Evolutionary conservation across 2,329 filamentous ascomycete species (phyloP).

Genomic region (Penicillium frequentans): DNA sequence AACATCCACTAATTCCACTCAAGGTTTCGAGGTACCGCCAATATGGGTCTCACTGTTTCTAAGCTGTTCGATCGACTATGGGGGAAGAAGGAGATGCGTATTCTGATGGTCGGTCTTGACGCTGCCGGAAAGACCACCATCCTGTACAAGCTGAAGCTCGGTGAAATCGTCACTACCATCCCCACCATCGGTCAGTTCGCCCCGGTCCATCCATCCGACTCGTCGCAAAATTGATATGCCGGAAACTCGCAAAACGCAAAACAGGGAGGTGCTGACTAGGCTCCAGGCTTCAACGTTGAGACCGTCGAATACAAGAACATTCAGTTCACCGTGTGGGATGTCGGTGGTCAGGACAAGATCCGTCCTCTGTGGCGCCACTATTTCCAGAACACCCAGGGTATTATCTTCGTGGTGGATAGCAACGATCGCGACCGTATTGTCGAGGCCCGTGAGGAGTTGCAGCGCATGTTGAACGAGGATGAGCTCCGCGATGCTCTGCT

Average conservation of each 20-base stretch:
- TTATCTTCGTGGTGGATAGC: conserved; percentile 99
- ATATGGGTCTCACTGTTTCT: conserved; percentile 97
- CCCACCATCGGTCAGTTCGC: conserved; percentile 82
- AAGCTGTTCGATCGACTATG: conserved; percentile 95
- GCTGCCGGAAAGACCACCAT: conserved; percentile 99
- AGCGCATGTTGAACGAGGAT: conserved; percentile 98
- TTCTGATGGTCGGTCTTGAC: conserved; percentile 99
- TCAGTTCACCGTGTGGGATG: conserved; percentile 99
- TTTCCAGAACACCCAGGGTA: conserved; percentile 99
- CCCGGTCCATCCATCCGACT: conserved; percentile 5
- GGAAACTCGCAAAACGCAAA: background rate
- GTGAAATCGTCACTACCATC: conserved; percentile 97
- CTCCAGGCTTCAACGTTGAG: conserved; percentile 97
- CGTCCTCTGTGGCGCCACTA: conserved; percentile 99
- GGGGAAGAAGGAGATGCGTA: conserved; percentile 99
- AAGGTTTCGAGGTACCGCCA: conserved; percentile 44
- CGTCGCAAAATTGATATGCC: conserved; percentile 1
- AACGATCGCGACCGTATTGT: conserved; percentile 98
- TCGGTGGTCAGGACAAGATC: conserved; percentile 99
- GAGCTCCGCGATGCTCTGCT: conserved; percentile 97
- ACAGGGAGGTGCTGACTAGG: conserved; percentile 2
- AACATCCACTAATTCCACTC: conserved; percentile 11
- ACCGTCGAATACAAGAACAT: conserved; percentile 99
- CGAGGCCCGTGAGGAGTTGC: conserved; percentile 93
- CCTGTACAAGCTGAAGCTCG: conserved; percentile 99